Evolutionary conservation across 2,329 filamentous ascomycete species (phyloP), one percentile per base, ranked within the genome.

Genomic region (Hirsutella thompsonii): DNA sequence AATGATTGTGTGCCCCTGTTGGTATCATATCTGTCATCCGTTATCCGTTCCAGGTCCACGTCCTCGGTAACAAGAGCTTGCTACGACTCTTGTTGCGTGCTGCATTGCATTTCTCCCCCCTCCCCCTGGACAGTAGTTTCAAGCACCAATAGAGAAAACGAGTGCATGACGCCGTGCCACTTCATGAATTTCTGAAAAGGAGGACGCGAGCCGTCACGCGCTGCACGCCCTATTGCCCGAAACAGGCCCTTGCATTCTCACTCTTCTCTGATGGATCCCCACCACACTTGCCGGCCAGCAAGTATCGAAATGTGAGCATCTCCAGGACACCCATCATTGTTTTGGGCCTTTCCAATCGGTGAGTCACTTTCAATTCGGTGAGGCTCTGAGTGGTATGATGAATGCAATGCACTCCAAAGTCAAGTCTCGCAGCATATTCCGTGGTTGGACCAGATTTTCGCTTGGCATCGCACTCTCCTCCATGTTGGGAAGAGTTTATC

Each of bases 151-250:
- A 16, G 29, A 29, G 20, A 20, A 13, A 6, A 26, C 23, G 23
- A 23, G 14, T 21, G 40, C 34, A 37, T 37, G 40, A 34, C 35
- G 40, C 40, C 28, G 20, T 20, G 6, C 18, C 13, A 37, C 40
- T 41, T 35, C 40, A 29, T 46, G 45, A 38, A 42, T 43, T 42
- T 46, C 43, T 44, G 39, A 39, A 39, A 41, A 42, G 21, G 28
- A n/a, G 19, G 20, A 37, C 28, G 8, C n/a, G 16, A 36, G 26
- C 16, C 21, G 19, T 40, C 16, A 14, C 8, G 33, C 32, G 23
- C 26, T 20, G 32, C 16, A 29, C 38, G 23, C 13, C 28, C 13
- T 32, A 19, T 34, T 32, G 3, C 40, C 20, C 18, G 20, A 32
- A 20, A 8, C 10, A 16, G n/a, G n/a, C 40, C 28, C 28, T 26